Evolutionary conservation across 192 early-diverging fungal species (phyloP).

Genomic region (Phycomyces nitens): DNA sequence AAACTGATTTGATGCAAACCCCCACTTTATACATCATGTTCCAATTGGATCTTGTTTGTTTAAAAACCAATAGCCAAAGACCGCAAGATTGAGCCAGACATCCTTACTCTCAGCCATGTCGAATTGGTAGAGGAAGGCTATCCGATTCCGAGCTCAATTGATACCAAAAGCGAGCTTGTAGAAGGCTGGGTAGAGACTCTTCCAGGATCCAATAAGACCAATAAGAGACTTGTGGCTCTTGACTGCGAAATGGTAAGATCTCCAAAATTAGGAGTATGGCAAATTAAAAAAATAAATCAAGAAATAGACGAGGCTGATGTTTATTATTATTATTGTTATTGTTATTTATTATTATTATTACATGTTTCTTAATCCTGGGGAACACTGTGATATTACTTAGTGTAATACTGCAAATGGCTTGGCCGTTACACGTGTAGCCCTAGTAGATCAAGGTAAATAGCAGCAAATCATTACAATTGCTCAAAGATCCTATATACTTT

Average conservation of each 20-base stretch:
- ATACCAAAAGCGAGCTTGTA: background rate
- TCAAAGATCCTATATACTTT: background rate
- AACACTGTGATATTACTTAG: background rate
- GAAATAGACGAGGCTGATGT: background rate
- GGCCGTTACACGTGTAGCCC: conserved; percentile 45
- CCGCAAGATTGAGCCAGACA: conserved; percentile 5
- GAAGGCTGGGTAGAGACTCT: conserved; percentile 45
- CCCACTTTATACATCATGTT: background rate
- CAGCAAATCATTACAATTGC: background rate
- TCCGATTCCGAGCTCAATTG: conserved; percentile 28
- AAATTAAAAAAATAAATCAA: background rate
- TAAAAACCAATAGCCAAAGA: background rate
- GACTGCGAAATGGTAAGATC: conserved; percentile 61
- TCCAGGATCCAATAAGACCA: background rate
- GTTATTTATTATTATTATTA: too few species aligned
- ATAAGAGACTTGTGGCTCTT: conserved; percentile 42
- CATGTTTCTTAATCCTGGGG: background rate
- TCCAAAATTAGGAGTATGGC: background rate
- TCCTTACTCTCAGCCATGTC: conserved; percentile 24
- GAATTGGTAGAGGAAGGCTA: conserved; percentile 30
- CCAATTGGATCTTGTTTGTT: background rate
- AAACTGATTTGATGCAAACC: too few species aligned
- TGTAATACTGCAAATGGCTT: conserved; percentile 23
- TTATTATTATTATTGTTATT: background rate
- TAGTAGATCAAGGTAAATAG: conserved; percentile 35